Evolutionary conservation across 352 stramenopile genomes (phyloP).

Genomic region (Globisporangium cystogenes): DNA sequence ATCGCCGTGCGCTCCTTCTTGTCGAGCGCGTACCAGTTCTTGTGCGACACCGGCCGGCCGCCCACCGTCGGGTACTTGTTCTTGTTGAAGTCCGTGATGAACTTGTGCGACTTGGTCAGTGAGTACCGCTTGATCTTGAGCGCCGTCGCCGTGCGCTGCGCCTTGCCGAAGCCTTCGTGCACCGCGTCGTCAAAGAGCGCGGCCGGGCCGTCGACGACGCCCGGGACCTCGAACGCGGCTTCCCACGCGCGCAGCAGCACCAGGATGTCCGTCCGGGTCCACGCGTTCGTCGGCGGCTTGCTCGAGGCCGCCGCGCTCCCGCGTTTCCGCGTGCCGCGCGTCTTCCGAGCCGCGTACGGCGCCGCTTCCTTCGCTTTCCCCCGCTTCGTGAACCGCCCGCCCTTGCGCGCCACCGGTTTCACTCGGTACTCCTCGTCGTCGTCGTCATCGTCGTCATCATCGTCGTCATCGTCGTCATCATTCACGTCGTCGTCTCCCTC

Average conservation of each 20-base stretch:
- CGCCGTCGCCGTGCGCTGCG: constrained; percentile 6
- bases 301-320: too few relatives aligned
- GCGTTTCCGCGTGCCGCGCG: background rate
- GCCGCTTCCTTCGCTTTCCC: background rate
- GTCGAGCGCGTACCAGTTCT: constrained; percentile 8
- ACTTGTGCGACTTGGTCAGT: constrained; percentile 12
- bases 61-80: constrained; percentile 10
- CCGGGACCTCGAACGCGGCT: constrained; percentile 7
- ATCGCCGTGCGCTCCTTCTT: constrained; percentile 10
- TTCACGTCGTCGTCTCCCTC: background rate
- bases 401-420: background rate
- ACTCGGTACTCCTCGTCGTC: constrained; percentile 1
- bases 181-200: constrained; percentile 10
- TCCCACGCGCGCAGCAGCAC: constrained; percentile 11
- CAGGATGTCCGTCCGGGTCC: constrained; percentile 10
- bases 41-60: background rate
- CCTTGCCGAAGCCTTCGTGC: constrained; percentile 4
- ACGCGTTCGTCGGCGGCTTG: constrained; percentile 6
- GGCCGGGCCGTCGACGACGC: constrained; percentile 3
- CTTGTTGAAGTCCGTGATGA: constrained; percentile 12
- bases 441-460: background rate
- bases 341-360: background rate
- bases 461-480: too few relatives aligned
- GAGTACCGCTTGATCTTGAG: constrained; percentile 15
- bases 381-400: background rate